Evolutionary conservation across 2,329 filamentous ascomycete genomes (phyloP).

Genomic region (Didymella lethalis): DNA sequence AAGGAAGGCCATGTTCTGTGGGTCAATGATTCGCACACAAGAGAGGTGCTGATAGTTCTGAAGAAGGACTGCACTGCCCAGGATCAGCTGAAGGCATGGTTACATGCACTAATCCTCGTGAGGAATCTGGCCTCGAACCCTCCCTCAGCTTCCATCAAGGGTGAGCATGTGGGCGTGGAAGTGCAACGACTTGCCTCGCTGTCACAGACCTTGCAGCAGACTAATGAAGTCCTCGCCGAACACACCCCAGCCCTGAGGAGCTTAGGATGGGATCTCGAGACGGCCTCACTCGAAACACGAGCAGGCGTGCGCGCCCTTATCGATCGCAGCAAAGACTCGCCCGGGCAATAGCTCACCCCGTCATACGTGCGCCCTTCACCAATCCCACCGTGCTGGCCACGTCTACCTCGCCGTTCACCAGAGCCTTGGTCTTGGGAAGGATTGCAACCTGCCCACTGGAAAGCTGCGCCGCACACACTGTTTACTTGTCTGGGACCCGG

Average conservation of each 20-base stretch:
- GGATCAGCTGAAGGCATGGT: conserved; percentile 68
- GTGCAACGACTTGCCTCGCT: neutral
- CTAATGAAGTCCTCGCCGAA: conserved; percentile 59
- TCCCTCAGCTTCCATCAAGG: neutral
- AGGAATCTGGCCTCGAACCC: neutral
- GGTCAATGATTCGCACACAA: conserved; percentile 43
- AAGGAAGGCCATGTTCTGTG: conserved; percentile 69
- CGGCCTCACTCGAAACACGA: conserved; percentile 71
- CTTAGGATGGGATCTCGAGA: conserved; percentile 72
- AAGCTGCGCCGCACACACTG: conserved; percentile 55
- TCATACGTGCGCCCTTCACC: neutral
- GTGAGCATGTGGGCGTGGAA: neutral
- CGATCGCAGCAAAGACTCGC: conserved; percentile 13
- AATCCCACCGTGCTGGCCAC: neutral
- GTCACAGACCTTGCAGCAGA: neutral
- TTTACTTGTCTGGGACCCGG: conserved; percentile 68
- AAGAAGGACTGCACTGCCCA: conserved; percentile 63
- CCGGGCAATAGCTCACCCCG: neutral
- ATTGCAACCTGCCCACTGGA: conserved; percentile 47
- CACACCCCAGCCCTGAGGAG: conserved; percentile 53
- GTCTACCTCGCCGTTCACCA: conserved; percentile 4
- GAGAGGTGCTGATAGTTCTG: conserved; percentile 66
- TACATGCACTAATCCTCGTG: conserved; percentile 64
- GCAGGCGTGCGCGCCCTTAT: conserved; percentile 54
- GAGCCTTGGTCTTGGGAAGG: conserved; percentile 5